Evolutionary conservation across 768 basidiomycete species (phyloP).

Genomic region (Strobilomyces dryophilus): DNA sequence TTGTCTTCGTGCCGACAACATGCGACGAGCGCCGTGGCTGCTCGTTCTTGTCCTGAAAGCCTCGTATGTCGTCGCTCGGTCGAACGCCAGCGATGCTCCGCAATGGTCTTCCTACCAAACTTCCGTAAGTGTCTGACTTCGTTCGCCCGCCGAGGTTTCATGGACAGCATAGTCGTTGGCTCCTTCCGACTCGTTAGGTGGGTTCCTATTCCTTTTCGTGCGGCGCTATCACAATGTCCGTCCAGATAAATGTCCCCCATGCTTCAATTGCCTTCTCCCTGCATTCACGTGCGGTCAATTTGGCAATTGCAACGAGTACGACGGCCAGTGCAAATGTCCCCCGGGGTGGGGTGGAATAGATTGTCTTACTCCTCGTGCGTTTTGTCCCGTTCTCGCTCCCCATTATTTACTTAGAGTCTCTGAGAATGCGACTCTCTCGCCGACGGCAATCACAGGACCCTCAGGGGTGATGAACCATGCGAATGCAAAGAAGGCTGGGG

Average conservation of each 20-base stretch:
- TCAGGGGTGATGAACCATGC: constrained; percentile 74
- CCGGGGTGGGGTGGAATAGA: constrained; percentile 98
- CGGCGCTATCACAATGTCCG: neutral
- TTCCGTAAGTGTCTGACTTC: constrained; percentile 18
- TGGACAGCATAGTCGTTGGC: constrained; percentile 14
- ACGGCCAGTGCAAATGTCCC: constrained; percentile 96
- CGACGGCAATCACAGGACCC: constrained; percentile 80
- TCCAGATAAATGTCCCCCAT: constrained; percentile 69
- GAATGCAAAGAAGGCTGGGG: constrained; percentile 94
- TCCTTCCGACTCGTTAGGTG: constrained; percentile 18
- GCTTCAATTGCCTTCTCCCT: constrained; percentile 95
- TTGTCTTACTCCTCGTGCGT: constrained; percentile 86
- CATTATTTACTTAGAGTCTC: neutral
- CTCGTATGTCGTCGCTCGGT: constrained; percentile 1
- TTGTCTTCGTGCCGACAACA: constrained; percentile 10
- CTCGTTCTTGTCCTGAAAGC: constrained; percentile 8
- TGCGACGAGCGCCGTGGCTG: constrained; percentile 24
- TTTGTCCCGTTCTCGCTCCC: constrained; percentile 1
- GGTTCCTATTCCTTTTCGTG: neutral
- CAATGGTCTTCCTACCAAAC: constrained; percentile 23
- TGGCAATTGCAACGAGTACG: constrained; percentile 83
- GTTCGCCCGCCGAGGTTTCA: constrained; percentile 13
- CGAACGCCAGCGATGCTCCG: constrained; percentile 1
- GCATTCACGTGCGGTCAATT: constrained; percentile 91
- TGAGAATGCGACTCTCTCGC: constrained; percentile 92